Evolutionary conservation across 2,329 filamentous ascomycete genomes (phyloP).

Genomic region (Phyllosticta capitalensis): DNA sequence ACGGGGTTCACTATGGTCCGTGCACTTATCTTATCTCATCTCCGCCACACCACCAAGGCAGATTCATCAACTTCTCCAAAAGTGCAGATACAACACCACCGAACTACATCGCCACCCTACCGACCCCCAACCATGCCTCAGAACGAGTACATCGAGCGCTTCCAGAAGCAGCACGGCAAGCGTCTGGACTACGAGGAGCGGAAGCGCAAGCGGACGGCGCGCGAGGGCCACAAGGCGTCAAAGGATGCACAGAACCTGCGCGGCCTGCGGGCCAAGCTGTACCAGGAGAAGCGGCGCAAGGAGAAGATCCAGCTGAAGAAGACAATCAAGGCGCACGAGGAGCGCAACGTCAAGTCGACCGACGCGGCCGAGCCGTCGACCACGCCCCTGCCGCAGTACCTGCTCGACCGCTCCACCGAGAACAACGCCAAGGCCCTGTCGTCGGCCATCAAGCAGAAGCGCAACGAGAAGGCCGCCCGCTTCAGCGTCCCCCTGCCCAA

Average conservation of each 20-base stretch:
- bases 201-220: conserved; percentile 72
- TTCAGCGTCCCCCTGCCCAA: conserved; percentile 90
- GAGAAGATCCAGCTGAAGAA: conserved; percentile 59
- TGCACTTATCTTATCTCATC: neutral
- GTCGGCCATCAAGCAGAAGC: conserved; percentile 90
- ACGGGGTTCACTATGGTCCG: too few species aligned
- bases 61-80: neutral
- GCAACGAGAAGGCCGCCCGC: conserved; percentile 78
- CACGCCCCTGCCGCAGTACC: conserved; percentile 81
- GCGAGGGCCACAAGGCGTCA: conserved; percentile 80
- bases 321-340: conserved; percentile 75
- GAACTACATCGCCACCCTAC: neutral
- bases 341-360: conserved; percentile 84
- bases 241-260: conserved; percentile 88
- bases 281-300: conserved; percentile 85
- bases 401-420: conserved; percentile 71
- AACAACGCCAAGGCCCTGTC: conserved; percentile 66
- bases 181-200: conserved; percentile 80
- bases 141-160: conserved; percentile 71
- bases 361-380: conserved; percentile 68
- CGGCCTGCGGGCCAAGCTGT: conserved; percentile 83
- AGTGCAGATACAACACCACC: neutral
- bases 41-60: neutral
- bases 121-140: conserved; percentile 51
- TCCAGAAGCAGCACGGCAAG: conserved; percentile 49